Evolutionary conservation across 352 stramenopile species (phyloP), one percentile per base, ranked within the genome.

Genomic region (Phytophthora hybrid): DNA sequence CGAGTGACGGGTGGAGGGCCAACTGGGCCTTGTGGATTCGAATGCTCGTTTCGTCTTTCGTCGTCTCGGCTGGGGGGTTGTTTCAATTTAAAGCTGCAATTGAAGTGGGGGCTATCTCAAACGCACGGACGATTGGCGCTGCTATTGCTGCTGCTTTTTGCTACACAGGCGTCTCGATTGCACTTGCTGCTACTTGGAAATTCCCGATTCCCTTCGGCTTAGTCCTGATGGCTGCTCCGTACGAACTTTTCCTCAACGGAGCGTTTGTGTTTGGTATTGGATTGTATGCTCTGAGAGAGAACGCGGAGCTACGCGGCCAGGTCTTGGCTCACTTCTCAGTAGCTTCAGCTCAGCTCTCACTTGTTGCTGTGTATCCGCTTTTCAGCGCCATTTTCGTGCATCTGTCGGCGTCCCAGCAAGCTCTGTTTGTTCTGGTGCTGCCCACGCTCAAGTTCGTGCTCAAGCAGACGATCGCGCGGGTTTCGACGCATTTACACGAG

Each of bases 201-300:
- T 78, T 69, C n/a, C 74, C 64, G 10, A 56, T 46, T 80, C 74
- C 74, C 5, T 80, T 78, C 41, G 63, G 51, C 1, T 47, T 67
- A 5, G 32, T 71, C 10, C 4, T 78, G 2, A 63, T 57, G 34
- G n/a, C 37, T 2, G 11, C 56, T 3, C 69, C 65, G 14, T 73
- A 64, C 39, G 16, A 52, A 10, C 26, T 14, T 7, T 29, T 73
- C 18, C 52, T 76, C 23, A 64, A 57, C 5, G 5, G 14, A 13
- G 2, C 47, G 3, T 58, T 77, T 19, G 5, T 70, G 1, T 2
- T 70, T 2, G 39, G 37, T 14, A 52, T 75, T 16, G 51, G 44
- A 0, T 18, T 41, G 46, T 39, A 29, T 5, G 14, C 11, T 4
- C 11, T 61, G 11, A 39, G 23, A 21, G n/a, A 21, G n/a, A 68